Percentiles rank a stretch among this genome's conserved stretches.
These are phyloP conservation scores for Pichia californica DNA, from an alignment of 805 yeast genomes.

Conservation along the genomic window DNA sequence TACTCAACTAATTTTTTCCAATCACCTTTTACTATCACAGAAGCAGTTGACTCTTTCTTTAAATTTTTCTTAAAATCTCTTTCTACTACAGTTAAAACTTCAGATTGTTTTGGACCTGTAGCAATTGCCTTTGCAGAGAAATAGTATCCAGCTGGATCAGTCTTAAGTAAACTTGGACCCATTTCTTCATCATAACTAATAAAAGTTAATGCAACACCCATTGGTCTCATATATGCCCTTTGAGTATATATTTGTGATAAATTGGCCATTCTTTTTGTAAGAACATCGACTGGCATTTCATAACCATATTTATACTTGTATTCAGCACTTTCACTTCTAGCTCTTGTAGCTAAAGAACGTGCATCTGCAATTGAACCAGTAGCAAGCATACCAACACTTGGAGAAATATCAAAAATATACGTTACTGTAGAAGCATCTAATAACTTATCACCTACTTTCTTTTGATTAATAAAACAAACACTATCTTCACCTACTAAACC, in stretches of 20 bases:
- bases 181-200: constrained; percentile 80
- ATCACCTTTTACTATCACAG: constrained; percentile 58
- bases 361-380: constrained; percentile 98
- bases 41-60: constrained; percentile 23
- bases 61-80: constrained; percentile 72
- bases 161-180: constrained; percentile 86
- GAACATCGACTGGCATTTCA: constrained; percentile 91
- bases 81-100: constrained; percentile 82
- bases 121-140: constrained; percentile 88
- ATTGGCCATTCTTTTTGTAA: constrained; percentile 94
- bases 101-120: constrained; percentile 97
- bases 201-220: constrained; percentile 89
- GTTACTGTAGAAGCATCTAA: constrained; percentile 84
- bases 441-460: constrained; percentile 93
- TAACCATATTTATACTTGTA: constrained; percentile 92
- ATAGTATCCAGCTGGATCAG: constrained; percentile 97
- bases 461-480: constrained; percentile 85
- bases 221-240: constrained; percentile 97
- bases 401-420: constrained; percentile 77
- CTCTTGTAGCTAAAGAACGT: constrained; percentile 80
- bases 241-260: constrained; percentile 93
- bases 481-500: constrained; percentile 84
- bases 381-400: constrained; percentile 79
- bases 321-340: constrained; percentile 93
- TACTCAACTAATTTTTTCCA: constrained; percentile 88